Evolutionary conservation across 108 stramenopile species (phyloP).

Genomic region (Stephanodiscus minutulus): DNA sequence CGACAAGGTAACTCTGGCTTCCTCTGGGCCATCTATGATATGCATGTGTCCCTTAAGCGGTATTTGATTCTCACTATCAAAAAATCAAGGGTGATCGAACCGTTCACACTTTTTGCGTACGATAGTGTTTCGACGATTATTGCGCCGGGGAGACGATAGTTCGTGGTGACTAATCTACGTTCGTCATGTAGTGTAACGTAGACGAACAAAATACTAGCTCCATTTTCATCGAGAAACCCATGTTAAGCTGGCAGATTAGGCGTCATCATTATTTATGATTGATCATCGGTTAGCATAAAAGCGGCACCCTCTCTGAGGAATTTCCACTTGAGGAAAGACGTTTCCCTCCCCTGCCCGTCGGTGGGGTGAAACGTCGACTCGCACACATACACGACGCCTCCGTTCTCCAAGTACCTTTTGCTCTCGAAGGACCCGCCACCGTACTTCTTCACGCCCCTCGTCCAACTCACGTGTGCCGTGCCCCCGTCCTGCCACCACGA

Average conservation of each 20-base stretch:
- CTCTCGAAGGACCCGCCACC: conserved; percentile 78
- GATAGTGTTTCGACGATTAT: too few relatives aligned
- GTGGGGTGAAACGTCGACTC: conserved; percentile 74
- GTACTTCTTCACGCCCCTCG: conserved; percentile 70
- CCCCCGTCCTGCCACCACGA: conserved; percentile 82
- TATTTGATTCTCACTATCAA: too few relatives aligned
- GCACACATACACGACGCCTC: conserved; percentile 61
- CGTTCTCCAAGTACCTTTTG: conserved; percentile 62
- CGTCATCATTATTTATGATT: background rate
- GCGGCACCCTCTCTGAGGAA: conserved; percentile 44
- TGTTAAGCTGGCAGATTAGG: background rate
- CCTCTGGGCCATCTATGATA: background rate
- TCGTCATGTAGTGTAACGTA: too few relatives aligned
- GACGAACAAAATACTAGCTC: background rate
- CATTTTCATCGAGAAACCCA: background rate
- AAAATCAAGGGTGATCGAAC: too few relatives aligned
- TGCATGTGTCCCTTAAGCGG: background rate
- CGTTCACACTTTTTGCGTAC: too few relatives aligned
- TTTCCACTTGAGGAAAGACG: conserved; percentile 34
- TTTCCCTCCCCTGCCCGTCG: conserved; percentile 36
- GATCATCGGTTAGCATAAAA: conserved; percentile 12
- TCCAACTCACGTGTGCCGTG: conserved; percentile 68
- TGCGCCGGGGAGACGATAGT: too few relatives aligned
- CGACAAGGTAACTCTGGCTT: background rate
- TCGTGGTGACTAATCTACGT: too few relatives aligned